Evolutionary conservation across 495 filamentous ascomycete genomes (phyloP).

Genomic region (Delitschia confertaspora): DNA sequence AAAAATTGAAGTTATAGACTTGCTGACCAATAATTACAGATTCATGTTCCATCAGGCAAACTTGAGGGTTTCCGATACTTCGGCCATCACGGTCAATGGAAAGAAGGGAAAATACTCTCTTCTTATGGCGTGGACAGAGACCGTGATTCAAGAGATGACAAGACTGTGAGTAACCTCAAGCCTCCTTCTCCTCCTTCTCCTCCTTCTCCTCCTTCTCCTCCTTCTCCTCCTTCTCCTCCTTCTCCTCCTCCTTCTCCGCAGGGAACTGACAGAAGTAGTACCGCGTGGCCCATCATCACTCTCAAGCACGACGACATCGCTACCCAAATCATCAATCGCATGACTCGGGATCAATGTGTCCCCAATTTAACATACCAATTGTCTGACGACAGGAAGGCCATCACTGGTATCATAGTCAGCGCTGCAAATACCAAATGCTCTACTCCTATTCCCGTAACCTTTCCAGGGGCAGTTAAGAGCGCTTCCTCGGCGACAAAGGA

Average conservation of each 20-base stretch:
- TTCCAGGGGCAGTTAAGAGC: constrained; percentile 38
- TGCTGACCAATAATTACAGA: constrained; percentile 18
- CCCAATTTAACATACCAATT: constrained; percentile 44
- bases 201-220: neutral
- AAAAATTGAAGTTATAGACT: too few species aligned
- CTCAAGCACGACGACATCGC: constrained; percentile 51
- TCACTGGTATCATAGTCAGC: constrained; percentile 46
- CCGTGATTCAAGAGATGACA: constrained; percentile 47
- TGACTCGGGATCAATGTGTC: constrained; percentile 46
- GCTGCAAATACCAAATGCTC: constrained; percentile 44
- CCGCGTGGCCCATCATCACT: constrained; percentile 48
- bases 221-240: neutral
- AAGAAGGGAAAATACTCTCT: constrained; percentile 42
- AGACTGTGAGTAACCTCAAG: constrained; percentile 35
- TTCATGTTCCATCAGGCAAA: constrained; percentile 53
- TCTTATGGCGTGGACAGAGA: constrained; percentile 54
- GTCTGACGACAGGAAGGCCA: constrained; percentile 34
- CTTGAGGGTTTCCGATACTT: constrained; percentile 42
- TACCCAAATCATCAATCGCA: constrained; percentile 41
- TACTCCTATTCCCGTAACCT: constrained; percentile 48
- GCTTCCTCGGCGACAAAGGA: constrained; percentile 42
- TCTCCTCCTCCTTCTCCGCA: neutral
- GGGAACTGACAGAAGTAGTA: too few species aligned
- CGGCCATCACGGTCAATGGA: constrained; percentile 43
- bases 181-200: neutral